A percentile compares a stretch with the other conserved stretches of the same genome.
phyloP scores from a whole-genome alignment of 2,329 filamentous ascomycete species.

The Calonectria honghensis region DNA sequence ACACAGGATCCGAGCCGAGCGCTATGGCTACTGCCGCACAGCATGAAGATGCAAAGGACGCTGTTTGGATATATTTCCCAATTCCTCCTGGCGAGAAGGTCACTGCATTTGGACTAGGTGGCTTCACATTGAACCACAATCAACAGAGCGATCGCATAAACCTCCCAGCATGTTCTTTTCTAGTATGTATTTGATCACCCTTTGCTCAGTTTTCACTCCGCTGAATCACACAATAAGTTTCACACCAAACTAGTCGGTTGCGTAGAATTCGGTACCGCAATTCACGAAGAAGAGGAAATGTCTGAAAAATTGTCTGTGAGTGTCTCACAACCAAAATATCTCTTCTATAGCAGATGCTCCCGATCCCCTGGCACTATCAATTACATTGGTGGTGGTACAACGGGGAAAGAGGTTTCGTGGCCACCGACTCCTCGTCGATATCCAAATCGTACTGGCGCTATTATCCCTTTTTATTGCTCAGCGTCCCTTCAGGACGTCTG shows the following conservation, averaged over 20 bases:
- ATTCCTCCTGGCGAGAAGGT: neutral
- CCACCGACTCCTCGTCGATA: neutral
- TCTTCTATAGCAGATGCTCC: neutral
- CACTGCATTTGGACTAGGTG: neutral
- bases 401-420: neutral
- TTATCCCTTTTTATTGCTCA: neutral
- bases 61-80: constrained; percentile 12
- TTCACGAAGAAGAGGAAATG: neutral
- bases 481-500: neutral
- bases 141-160: neutral
- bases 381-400: neutral
- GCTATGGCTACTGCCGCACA: neutral
- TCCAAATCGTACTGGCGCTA: neutral
- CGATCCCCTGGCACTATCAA: neutral
- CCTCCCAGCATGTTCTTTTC: neutral
- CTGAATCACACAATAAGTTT: neutral
- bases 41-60: neutral
- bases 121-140: neutral
- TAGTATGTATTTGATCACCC: neutral
- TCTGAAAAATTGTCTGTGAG: neutral
- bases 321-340: neutral
- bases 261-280: neutral
- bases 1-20: neutral
- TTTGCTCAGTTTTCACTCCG: no score
- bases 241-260: neutral